phyloP scores from a whole-genome alignment of 768 basidiomycete genomes.

The Exidia glandulosa region DNA sequence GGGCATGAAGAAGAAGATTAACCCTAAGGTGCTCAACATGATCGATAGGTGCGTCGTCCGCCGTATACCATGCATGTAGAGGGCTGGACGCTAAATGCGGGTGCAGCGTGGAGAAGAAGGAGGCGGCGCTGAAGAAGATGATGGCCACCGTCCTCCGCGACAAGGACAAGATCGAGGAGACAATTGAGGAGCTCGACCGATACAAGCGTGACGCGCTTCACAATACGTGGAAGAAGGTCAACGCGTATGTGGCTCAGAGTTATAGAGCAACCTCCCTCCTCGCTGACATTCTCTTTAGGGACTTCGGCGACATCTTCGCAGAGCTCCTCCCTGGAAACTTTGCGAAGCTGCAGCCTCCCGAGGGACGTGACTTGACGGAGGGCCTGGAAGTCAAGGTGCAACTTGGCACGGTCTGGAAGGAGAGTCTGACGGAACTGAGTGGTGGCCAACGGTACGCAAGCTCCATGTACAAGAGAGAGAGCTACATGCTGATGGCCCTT shows the following conservation, averaged over 20 bases:
- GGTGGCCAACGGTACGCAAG: constrained; percentile 81
- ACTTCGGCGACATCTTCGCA: constrained; percentile 93
- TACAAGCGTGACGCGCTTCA: constrained; percentile 89
- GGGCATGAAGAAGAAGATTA: constrained; percentile 90
- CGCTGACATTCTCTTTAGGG: constrained; percentile 34
- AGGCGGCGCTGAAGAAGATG: constrained; percentile 78
- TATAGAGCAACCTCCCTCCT: not conserved
- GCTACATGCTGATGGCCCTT: not conserved
- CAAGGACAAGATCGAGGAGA: constrained; percentile 89
- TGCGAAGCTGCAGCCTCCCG: constrained; percentile 87
- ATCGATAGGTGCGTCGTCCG: constrained; percentile 64
- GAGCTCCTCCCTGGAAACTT: constrained; percentile 95
- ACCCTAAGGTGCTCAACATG: constrained; percentile 92
- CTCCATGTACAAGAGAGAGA: not conserved
- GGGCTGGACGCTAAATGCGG: not conserved
- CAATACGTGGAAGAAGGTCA: constrained; percentile 95
- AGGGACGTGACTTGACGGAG: constrained; percentile 85
- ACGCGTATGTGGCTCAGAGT: constrained; percentile 43
- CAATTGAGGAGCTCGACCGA: constrained; percentile 83
- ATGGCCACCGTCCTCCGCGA: constrained; percentile 80
- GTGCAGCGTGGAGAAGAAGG: constrained; percentile 84
- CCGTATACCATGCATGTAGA: not conserved
- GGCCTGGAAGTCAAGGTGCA: constrained; percentile 96
- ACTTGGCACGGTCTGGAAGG: constrained; percentile 94
- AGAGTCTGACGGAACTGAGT: constrained; percentile 90